Conservation (phyloP, 1,139 yeast genomes). For the Candida albicans region DNA sequence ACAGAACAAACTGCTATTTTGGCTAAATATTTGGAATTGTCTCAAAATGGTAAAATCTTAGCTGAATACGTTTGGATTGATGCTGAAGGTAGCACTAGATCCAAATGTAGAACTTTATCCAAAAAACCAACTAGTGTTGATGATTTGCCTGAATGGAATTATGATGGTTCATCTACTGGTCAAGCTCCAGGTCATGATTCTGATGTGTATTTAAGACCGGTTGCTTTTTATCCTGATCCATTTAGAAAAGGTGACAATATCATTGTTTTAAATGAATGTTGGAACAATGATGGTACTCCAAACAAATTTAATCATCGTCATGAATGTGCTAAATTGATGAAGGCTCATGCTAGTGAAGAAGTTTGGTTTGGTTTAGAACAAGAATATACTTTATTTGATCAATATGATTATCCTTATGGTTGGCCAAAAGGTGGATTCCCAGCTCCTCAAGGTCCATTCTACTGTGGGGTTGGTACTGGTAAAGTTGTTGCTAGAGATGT, state of each 20-base stretch:
- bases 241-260: constrained; percentile 98
- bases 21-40: constrained; percentile 77
- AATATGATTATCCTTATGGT: constrained; percentile 86
- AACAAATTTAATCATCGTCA: constrained; percentile 98
- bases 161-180: constrained; percentile 97
- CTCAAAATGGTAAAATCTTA: constrained; percentile 81
- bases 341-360: constrained; percentile 80
- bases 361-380: constrained; percentile 99
- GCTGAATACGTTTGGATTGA: constrained; percentile 99
- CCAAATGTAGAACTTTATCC: constrained; percentile 85
- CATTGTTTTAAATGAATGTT: constrained; percentile 92
- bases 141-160: constrained; percentile 98
- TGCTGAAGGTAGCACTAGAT: constrained; percentile 87
- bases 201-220: constrained; percentile 92
- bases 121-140: constrained; percentile 71
- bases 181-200: constrained; percentile 99
- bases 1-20: constrained; percentile 75
- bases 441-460: constrained; percentile 99
- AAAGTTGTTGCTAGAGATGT: constrained; percentile 98
- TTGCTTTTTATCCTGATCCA: constrained; percentile 91
- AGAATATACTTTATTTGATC: constrained; percentile 95
- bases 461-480: constrained; percentile 99
- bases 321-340: constrained; percentile 94
- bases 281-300: constrained; percentile 99
- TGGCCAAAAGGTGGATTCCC: constrained; percentile 99